Conservation (phyloP, 2,329 filamentous ascomycete genomes). For the Aspergillus intermedius region DNA sequence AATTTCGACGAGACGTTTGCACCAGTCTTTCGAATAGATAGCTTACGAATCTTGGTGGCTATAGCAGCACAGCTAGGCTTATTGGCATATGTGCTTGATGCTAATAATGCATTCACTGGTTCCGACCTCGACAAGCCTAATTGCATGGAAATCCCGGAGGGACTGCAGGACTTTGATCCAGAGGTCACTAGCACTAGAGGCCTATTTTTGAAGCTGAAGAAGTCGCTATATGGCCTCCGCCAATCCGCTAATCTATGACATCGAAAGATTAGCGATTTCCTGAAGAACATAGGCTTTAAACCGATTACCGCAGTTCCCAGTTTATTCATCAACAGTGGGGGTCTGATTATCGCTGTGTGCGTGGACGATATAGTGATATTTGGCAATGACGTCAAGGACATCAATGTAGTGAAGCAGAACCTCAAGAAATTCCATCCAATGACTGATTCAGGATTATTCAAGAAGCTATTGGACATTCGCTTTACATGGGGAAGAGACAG, state of each 20-base stretch:
- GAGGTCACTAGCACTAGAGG: neutral
- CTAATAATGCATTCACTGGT: neutral
- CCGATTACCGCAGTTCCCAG: neutral
- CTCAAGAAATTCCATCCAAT: neutral
- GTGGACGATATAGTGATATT: neutral
- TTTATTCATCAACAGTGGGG: neutral
- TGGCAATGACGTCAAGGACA: neutral
- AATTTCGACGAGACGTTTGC: neutral
- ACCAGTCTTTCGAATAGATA: neutral
- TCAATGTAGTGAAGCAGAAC: neutral
- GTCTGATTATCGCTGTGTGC: neutral
- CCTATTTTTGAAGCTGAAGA: neutral
- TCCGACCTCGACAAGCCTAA: neutral
- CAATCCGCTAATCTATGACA: neutral
- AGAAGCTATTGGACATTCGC: neutral
- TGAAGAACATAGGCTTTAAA: neutral
- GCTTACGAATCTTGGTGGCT: neutral
- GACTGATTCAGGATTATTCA: neutral
- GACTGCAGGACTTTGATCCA: neutral
- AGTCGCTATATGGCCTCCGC: neutral
- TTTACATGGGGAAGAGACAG: neutral
- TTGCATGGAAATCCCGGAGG: neutral
- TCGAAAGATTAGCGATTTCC: neutral
- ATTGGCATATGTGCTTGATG: neutral
- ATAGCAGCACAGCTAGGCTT: neutral